phyloP scores from a whole-genome alignment of 2,329 filamentous ascomycete genomes.

The Ascochyta clinopodiicola region DNA sequence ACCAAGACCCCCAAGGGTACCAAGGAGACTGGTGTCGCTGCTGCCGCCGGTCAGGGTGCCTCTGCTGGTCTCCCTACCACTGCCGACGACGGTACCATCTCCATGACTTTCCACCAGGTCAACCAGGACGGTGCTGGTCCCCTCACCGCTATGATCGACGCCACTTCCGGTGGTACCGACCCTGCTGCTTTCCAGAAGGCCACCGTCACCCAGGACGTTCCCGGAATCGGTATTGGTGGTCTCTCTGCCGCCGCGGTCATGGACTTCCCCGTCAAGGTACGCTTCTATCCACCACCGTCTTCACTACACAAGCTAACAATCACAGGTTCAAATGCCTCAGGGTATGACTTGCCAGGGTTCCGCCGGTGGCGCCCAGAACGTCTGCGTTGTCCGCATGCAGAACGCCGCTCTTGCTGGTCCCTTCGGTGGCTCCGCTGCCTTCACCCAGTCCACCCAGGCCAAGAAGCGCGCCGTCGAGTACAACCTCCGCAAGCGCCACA shows the following conservation, averaged over 20 bases:
- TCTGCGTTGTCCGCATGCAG: conserved; percentile 70
- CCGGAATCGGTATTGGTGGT: conserved; percentile 63
- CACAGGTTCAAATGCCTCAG: conserved; percentile 65
- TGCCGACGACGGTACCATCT: conserved; percentile 65
- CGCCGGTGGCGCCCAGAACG: conserved; percentile 65
- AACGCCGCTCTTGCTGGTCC: conserved; percentile 69
- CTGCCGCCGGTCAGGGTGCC: conserved; percentile 62
- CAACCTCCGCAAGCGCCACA: conserved; percentile 49
- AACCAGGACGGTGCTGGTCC: conserved; percentile 75
- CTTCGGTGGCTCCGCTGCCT: conserved; percentile 71
- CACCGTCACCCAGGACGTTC: conserved; percentile 66
- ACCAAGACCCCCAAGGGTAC: conserved; percentile 57
- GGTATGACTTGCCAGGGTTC: conserved; percentile 71
- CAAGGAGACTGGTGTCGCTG: conserved; percentile 61
- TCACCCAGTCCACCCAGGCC: conserved; percentile 65
- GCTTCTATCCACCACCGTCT: background rate
- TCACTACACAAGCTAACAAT: conserved; percentile 8
- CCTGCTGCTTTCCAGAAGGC: conserved; percentile 66
- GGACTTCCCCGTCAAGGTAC: conserved; percentile 66
- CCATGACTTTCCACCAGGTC: conserved; percentile 71
- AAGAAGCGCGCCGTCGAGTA: conserved; percentile 69
- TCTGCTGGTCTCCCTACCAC: conserved; percentile 65
- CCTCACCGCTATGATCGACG: conserved; percentile 65
- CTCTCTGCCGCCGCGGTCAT: conserved; percentile 65
- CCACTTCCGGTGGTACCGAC: conserved; percentile 68